Evolutionary conservation across 2,329 filamentous ascomycete genomes (phyloP).

Genomic region (Laburnicola sp.): DNA sequence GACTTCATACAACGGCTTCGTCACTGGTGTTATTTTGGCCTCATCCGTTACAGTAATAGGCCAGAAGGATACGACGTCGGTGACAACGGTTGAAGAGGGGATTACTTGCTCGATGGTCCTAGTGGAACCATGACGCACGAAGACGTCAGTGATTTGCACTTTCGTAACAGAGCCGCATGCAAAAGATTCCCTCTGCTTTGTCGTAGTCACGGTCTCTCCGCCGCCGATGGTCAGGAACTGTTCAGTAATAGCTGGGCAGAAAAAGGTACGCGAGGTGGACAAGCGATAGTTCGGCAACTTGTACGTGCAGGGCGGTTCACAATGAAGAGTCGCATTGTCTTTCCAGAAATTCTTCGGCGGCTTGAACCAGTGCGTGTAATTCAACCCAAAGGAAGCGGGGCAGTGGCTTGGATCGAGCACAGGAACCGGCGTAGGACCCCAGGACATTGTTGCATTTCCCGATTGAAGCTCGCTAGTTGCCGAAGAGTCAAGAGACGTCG

Average conservation of each 20-base stretch:
- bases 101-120: background rate
- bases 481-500: too few relatives aligned
- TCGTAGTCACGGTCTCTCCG: background rate
- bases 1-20: background rate
- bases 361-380: background rate
- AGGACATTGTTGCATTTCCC: too few relatives aligned
- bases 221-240: background rate
- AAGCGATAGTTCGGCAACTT: background rate
- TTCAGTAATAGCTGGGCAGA: background rate
- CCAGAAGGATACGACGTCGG: background rate
- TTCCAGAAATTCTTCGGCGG: background rate
- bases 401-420: too few relatives aligned
- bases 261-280: background rate
- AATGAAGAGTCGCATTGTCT: background rate
- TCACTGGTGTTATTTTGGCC: background rate
- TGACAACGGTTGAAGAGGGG: background rate
- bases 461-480: too few relatives aligned
- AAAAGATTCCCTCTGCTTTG: background rate
- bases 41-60: background rate
- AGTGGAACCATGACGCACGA: background rate
- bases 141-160: background rate
- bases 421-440: too few relatives aligned
- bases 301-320: background rate
- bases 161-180: slow-evolving; percentile 1
- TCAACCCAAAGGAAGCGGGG: too few relatives aligned